Base-by-base conservation (phyloP, 2,329 filamentous ascomycete species). In the Colletotrichum liaoningense region DNA sequence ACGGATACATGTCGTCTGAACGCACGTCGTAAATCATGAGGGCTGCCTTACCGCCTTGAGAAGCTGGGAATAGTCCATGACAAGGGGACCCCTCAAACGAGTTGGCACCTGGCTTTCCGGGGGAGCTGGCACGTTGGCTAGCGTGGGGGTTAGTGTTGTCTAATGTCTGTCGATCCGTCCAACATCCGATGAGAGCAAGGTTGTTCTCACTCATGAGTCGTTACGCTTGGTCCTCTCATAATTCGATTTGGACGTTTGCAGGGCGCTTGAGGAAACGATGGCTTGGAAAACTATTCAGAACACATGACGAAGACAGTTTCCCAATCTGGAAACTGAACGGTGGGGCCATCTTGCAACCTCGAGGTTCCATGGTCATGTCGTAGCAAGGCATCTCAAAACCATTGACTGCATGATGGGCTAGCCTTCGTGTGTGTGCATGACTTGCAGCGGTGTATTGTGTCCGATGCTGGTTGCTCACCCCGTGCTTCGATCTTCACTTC, bases 111-210 rank as follows among this genome's bases (percentile, higher is more conserved):
- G 42, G 42, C 42, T 49, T 49, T 49, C 42, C 42, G 42, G 42
- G 42, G 42, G 42, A 49, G 42, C 11, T 46, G 66, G 22, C n/a
- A 46, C 11, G 26, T 30, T 56, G 35, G 30, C 19, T 65, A 68
- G 64, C 58, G 69, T 68, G 69, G 69, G 69, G 69, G 69, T 58
- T 68, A 63, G 64, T 46, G 35, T 14, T 52, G 9, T 35, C 49
- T 33, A 26, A 30, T 42, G 57, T 30, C 5, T 38, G 66, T 63
- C 58, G 66, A 63, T 56, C 58, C 42, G 19, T 46, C 66, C 57
- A 24, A 30, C 38, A 42, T 63, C 66, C 35, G 66, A 55, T 56
- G 64, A 30, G 16, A 38, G 28, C 28, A 64, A 14, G 30, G 30
- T 26, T 38, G n/a, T 42, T 30, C 22, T 22, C 19, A 35, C 22